phyloP scores from a whole-genome alignment of 75 land plant species.

The Picea glauca region DNA sequence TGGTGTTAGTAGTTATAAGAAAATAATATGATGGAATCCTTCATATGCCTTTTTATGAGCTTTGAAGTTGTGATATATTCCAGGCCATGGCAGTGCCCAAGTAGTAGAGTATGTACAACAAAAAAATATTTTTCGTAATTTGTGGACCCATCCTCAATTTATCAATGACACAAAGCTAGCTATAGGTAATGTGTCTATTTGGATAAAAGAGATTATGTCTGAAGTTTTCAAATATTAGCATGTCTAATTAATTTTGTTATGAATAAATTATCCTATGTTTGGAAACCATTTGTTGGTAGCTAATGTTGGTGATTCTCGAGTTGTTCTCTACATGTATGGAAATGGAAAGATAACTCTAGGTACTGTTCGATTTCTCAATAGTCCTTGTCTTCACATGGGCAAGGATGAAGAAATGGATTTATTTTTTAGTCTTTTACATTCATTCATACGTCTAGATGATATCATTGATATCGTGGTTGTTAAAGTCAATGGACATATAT shows the following conservation, averaged over 20 bases:
- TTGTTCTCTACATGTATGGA: conserved; percentile 84
- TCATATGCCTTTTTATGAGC: too few species aligned
- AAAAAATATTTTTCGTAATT: conserved; percentile 69
- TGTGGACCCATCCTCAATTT: conserved; percentile 77
- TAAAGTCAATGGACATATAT: not conserved
- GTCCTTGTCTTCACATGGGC: not conserved
- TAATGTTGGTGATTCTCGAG: conserved; percentile 94
- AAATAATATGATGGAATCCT: too few species aligned
- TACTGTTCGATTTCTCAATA: not conserved
- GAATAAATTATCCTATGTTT: conserved; percentile 34
- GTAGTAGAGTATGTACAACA: conserved; percentile 85
- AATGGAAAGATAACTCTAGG: conserved; percentile 58
- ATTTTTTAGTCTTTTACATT: not conserved
- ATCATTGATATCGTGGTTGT: not conserved
- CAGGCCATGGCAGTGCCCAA: conserved; percentile 85
- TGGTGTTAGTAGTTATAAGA: not conserved
- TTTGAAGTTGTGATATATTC: not conserved
- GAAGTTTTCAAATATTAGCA: not conserved
- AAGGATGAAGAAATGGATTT: not conserved
- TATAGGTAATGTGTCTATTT: conserved; percentile 50
- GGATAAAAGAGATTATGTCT: not conserved
- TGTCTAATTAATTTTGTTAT: not conserved
- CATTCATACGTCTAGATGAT: not conserved
- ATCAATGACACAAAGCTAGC: conserved; percentile 70
- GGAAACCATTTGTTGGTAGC: conserved; percentile 88